These are phyloP conservation scores for Suaeda aralocaspica DNA, from an alignment of 148 eudicot genomes.

Conservation along the genomic window DNA sequence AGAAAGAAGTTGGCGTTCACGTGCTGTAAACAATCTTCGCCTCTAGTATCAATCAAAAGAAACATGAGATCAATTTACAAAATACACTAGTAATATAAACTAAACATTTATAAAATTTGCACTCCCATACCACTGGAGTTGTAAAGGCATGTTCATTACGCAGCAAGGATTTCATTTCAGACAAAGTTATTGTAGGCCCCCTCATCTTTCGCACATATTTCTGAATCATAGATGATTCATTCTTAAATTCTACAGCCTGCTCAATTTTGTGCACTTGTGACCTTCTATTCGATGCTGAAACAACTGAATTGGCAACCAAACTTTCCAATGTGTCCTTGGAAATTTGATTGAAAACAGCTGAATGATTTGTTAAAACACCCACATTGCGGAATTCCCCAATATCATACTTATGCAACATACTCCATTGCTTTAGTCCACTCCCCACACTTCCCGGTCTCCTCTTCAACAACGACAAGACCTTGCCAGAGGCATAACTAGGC, in stretches of 20 bases:
- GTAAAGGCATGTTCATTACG: conserved; percentile 26
- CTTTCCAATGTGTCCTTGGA: not conserved
- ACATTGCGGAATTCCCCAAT: not conserved
- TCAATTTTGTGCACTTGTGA: not conserved
- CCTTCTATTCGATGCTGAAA: not conserved
- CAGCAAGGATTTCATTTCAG: conserved; percentile 52
- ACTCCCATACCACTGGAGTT: conserved; percentile 38
- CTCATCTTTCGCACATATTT: conserved; percentile 34
- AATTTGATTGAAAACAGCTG: not conserved
- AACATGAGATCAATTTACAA: not conserved
- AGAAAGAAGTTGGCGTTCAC: conserved; percentile 51
- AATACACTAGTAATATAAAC: not conserved
- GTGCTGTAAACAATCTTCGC: conserved; percentile 34
- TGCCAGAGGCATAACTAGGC: conserved; percentile 12
- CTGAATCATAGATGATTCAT: conserved; percentile 25
- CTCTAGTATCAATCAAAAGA: conserved; percentile 35
- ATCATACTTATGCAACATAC: not conserved
- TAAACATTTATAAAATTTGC: not conserved
- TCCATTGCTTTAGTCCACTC: conserved; percentile 3
- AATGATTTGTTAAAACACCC: conserved; percentile 5
- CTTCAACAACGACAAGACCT: conserved; percentile 15
- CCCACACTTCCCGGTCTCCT: conserved; percentile 9
- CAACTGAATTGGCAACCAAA: not conserved
- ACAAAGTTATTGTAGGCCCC: conserved; percentile 34
- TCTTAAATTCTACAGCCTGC: conserved; percentile 12